Base-by-base conservation (phyloP, 2,329 filamentous ascomycete species). In the Aspergillus aculeatinus region DNA sequence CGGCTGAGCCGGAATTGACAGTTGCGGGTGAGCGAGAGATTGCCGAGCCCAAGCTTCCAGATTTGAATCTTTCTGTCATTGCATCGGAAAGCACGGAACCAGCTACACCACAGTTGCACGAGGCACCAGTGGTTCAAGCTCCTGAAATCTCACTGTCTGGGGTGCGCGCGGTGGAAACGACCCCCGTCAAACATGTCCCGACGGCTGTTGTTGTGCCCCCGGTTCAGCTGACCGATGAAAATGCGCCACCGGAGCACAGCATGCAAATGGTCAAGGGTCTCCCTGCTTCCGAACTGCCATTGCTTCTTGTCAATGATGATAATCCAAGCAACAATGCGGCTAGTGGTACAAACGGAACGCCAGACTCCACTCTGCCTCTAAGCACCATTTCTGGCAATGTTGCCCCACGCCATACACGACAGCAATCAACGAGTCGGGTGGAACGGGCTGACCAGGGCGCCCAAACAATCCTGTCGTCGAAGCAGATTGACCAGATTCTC, bases 401-500 rank as follows among this genome's bases (percentile, higher is more conserved):
- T 50, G 63, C 71, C 29, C 64, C 69, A 27, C 69, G 69, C 25
- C 70, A 71, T 48, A 52, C 63, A 27, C 70, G 55, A 57, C 62
- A 65, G n/a, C 63, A 60, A 23, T 68, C 67, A 19, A 73, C 72
- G 47, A 74, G 78, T 57, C 89, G 83, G 62, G 79, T 81, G 21
- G 91, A 96, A 68, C 88, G 89, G 65, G 85, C 82, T 21, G 91
- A 96, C 68, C 88, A 89, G 65, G 85, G 88, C 56, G 89, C 90
- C 14, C 94, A 97, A 77, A 97, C 93, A 25, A 83, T 89, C 44
- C 81, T 97, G 31, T 96, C 92, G n/a, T 85, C 90, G 0, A 85
- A 89, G 53, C 87, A 89, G 58, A 91, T 96, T 64, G 92, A 96
- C 66, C 84, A 86, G 58, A 82, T 96, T 69, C 77, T 96, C 58